Evolutionary conservation across 2,329 filamentous ascomycete genomes (phyloP), one percentile per base, ranked within the genome.

Genomic region (Stemphylium vesicarium): DNA sequence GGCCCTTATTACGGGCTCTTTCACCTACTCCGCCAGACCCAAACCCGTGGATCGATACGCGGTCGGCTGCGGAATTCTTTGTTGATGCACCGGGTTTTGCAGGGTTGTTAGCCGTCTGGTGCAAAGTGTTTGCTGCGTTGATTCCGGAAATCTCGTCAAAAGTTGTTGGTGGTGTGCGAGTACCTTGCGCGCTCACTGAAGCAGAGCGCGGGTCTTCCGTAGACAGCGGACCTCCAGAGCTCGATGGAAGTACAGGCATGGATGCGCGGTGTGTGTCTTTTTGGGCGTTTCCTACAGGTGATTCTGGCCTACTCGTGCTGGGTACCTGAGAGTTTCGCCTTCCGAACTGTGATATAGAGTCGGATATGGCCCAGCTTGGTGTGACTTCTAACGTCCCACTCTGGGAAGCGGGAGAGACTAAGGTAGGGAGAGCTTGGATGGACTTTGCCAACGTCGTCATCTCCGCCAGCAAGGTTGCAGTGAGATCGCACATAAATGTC

Each of bases 1-100:
- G 93, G 26, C 91, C 91, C 72, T 91, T 92, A 63, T 88, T 88
- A 58, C 91, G 88, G 72, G 87, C 90, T 59, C 89, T 83, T 70
- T 96, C 92, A 62, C 88, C 89, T 56, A 89, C 80, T 51, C 89
- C 88, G 9, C 76, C 75, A 20, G 79, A 77, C 3, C 79, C 78
- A 43, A 96, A 92, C 0, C 92, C 91, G 49, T 84, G 82, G 18
- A 84, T 78, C 20, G 84, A 84, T 60, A 84, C 80, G 37, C 85
- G 80, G 84, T 90, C 70, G 79, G 86, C 64, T 84, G 86, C 76
- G 80, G 71, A 78, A 65, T 74, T 85, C 77, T 75, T 66, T 24
- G 56, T 89, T 4, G 84, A 85, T 2, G 87, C 46, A 8, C 52
- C 57, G 7, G 69, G 15, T 44, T 67, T 73, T 4, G 62, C 54